These are phyloP conservation scores for Quercus rubra DNA, from an alignment of 306 rosid species.

Conservation along the genomic window DNA sequence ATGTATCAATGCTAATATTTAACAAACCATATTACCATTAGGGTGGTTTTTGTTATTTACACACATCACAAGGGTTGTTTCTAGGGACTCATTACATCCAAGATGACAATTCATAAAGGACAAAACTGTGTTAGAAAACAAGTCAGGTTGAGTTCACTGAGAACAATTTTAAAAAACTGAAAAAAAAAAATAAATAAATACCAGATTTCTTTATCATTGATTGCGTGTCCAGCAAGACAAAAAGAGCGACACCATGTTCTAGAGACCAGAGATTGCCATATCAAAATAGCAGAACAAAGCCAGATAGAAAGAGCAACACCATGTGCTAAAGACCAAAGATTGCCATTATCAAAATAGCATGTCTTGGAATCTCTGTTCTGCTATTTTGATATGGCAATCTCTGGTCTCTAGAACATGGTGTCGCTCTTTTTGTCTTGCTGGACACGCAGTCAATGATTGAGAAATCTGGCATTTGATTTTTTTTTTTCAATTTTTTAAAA, in stretches of 20 bases:
- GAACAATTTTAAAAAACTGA: conserved; percentile 6
- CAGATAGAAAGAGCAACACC: background rate
- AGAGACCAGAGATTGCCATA: conserved; percentile 66
- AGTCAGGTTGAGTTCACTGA: conserved; percentile 1
- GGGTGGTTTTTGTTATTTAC: too few relatives aligned
- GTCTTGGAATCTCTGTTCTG: conserved; percentile 35
- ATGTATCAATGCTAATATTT: too few relatives aligned
- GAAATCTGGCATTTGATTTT: too few relatives aligned
- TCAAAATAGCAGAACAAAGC: conserved; percentile 84
- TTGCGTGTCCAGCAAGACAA: conserved; percentile 66
- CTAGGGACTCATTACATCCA: conserved; percentile 21
- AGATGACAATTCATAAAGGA: conserved; percentile 1
- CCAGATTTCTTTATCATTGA: conserved; percentile 78
- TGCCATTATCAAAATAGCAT: too few relatives aligned
- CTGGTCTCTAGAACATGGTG: too few relatives aligned
- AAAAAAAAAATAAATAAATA: conserved; percentile 13
- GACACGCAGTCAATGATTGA: too few relatives aligned
- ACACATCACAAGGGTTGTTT: conserved; percentile 20
- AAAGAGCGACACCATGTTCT: conserved; percentile 58
- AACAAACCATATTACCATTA: too few relatives aligned
- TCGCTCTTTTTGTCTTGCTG: too few relatives aligned
- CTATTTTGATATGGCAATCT: too few relatives aligned
- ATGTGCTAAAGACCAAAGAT: too few relatives aligned
- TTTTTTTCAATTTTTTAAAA: too few relatives aligned
- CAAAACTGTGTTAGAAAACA: conserved; percentile 2